Evolutionary conservation across 164 flowering plant genomes (phyloP).

Genomic region (Tinospora cordifolia): DNA sequence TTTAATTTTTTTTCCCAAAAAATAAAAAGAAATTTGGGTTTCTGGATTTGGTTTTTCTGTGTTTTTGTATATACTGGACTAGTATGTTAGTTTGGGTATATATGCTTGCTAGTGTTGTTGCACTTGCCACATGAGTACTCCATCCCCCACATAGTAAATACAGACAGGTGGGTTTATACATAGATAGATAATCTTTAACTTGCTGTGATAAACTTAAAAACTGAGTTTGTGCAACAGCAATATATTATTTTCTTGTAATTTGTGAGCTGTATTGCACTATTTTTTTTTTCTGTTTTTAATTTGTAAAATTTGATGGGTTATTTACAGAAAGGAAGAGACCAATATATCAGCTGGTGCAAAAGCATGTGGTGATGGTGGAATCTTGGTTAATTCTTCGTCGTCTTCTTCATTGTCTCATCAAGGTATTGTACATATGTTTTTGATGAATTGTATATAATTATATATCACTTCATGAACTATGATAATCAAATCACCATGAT

Average conservation of each 20-base stretch:
- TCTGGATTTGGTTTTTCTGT: too few relatives aligned
- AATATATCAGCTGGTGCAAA: slow-evolving; percentile 11
- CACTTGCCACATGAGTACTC: neutral
- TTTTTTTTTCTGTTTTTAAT: neutral
- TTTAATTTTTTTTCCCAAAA: too few relatives aligned
- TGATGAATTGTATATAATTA: too few relatives aligned
- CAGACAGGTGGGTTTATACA: too few relatives aligned
- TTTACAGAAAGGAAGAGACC: neutral
- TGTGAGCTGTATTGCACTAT: slow-evolving; percentile 4
- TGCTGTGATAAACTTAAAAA: too few relatives aligned
- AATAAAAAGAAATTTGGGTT: too few relatives aligned
- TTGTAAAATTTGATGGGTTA: neutral
- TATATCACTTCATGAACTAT: too few relatives aligned
- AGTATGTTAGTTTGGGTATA: slow-evolving; percentile 4
- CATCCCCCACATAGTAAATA: slow-evolving; percentile 2
- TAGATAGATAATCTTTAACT: too few relatives aligned
- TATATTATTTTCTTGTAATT: neutral
- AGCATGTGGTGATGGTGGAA: slow-evolving; percentile 7
- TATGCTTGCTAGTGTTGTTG: neutral
- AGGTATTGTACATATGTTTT: slow-evolving; percentile 6
- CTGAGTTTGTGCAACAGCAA: too few relatives aligned
- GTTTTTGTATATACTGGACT: neutral
- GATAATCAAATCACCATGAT: too few relatives aligned
- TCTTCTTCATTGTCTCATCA: slow-evolving; percentile 3
- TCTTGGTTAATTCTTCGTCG: slow-evolving; percentile 6